Evolutionary conservation across 2,329 filamentous ascomycete species (phyloP).

Genomic region (Aspergillus thermomutatus): DNA sequence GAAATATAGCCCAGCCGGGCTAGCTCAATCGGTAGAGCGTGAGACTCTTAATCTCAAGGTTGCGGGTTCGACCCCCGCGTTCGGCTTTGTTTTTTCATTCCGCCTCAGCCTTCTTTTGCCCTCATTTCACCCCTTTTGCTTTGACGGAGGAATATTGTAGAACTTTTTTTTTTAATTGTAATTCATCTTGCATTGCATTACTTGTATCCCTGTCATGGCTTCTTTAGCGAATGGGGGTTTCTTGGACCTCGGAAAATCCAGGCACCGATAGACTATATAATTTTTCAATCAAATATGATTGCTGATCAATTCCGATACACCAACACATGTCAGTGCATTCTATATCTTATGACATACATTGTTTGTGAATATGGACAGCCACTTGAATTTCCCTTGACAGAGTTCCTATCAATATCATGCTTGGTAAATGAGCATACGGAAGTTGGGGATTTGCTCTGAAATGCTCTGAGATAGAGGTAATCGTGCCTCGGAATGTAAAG

Average conservation of each 20-base stretch:
- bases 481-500: background rate
- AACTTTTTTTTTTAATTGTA: background rate
- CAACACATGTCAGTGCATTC: background rate
- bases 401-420: background rate
- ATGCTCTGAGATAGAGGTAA: background rate
- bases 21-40: slow-evolving; percentile 53
- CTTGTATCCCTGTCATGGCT: background rate
- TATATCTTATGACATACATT: background rate
- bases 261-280: background rate
- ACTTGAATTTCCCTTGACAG: background rate
- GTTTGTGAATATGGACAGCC: background rate
- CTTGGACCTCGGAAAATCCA: background rate
- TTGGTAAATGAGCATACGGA: background rate
- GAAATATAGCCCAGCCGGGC: slow-evolving; percentile 30
- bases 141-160: background rate
- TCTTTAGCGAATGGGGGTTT: too few species aligned
- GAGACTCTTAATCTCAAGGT: slow-evolving; percentile 49
- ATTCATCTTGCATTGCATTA: background rate
- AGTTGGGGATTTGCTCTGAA: background rate
- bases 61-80: slow-evolving; percentile 44
- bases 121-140: background rate
- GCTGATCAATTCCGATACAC: background rate
- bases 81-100: slow-evolving; percentile 23
- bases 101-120: background rate
- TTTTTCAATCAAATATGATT: background rate